Evolutionary conservation across 2,329 filamentous ascomycete species (phyloP), one percentile per base, ranked within the genome.

Genomic region (Ophiostoma ips): DNA sequence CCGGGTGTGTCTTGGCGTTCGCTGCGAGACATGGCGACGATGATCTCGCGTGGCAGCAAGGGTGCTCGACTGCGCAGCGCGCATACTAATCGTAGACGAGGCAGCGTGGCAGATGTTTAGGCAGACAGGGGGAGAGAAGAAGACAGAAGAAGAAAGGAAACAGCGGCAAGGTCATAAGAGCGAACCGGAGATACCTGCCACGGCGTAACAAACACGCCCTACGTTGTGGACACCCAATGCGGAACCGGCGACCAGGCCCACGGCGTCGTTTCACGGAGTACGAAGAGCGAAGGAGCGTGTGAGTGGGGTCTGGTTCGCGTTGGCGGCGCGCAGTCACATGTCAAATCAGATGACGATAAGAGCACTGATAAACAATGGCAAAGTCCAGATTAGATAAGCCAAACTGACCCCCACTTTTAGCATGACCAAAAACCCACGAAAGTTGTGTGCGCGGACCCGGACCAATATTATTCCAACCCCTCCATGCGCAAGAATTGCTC

Each of bases 31-130:
- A 67, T 66, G 41, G 48, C 58, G 30, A 16, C 43, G 12, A 34
- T 15, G 43, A 34, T 45, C 46, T 52, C 48, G 49, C 54, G 58
- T 52, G 49, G 62, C 51, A 62, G 57, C 53, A 58, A 44, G 44
- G 60, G 48, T 55, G 49, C 7, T 15, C 30, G 61, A 60, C 50
- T 66, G 70, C 71, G 70, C 69, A 66, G 55, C 56, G 70, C 71
- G 70, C 72, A 71, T 69, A 64, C 62, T 62, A 63, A 53, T 44
- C 31, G 55, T 35, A 49, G 52, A 38, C 55, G 58, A 57, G 62
- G 59, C 65, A 65, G 56, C 53, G 57, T 67, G 34, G 19, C 11
- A 15, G 45, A 19, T 66, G 44, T 6, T 24, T 37, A 19, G 24
- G 24, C 24, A 4, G 24, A 28, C 15, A 9, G 37, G 15, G n/a